A percentile compares a stretch with the other conserved stretches of the same genome.
phyloP scores from a whole-genome alignment of 805 yeast species.

The Kluyveromyces nonfermentans region DNA sequence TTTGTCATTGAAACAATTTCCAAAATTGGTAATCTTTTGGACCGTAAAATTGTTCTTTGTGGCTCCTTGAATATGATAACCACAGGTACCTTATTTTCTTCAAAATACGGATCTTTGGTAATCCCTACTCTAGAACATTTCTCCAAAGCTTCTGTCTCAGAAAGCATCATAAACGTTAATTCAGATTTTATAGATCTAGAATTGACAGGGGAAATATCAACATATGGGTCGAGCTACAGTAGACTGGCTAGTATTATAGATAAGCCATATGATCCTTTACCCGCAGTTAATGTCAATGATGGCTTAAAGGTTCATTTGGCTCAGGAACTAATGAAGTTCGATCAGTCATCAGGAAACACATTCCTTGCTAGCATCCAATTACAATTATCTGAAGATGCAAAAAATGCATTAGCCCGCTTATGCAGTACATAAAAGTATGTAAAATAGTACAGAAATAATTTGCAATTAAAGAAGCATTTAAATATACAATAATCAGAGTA shows the following conservation, averaged over 20 bases:
- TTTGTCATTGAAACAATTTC: constrained; percentile 35
- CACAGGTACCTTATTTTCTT: constrained; percentile 26
- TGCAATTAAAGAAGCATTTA: neutral
- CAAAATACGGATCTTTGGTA: constrained; percentile 35
- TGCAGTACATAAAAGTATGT: constrained; percentile 5
- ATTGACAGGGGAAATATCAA: constrained; percentile 59
- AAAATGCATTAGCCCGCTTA: constrained; percentile 18
- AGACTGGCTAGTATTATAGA: constrained; percentile 54
- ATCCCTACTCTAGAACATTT: constrained; percentile 36
- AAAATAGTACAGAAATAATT: neutral
- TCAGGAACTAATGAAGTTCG: constrained; percentile 16
- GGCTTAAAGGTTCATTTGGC: constrained; percentile 20
- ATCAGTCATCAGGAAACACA: constrained; percentile 12
- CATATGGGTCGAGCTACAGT: constrained; percentile 84
- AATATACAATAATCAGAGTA: neutral
- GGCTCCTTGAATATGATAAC: constrained; percentile 42
- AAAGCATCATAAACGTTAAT: constrained; percentile 31
- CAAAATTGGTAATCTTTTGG: constrained; percentile 40
- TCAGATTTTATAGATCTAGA: constrained; percentile 32
- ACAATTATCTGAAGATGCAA: constrained; percentile 22
- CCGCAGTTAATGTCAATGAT: constrained; percentile 32
- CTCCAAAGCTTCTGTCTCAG: constrained; percentile 31
- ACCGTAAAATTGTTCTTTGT: constrained; percentile 43
- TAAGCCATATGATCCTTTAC: constrained; percentile 63
- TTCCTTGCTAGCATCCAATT: constrained; percentile 16